These are phyloP conservation scores for Centrapalus pauciflorus DNA, from an alignment of 129 eudicot genomes.

Conservation along the genomic window DNA sequence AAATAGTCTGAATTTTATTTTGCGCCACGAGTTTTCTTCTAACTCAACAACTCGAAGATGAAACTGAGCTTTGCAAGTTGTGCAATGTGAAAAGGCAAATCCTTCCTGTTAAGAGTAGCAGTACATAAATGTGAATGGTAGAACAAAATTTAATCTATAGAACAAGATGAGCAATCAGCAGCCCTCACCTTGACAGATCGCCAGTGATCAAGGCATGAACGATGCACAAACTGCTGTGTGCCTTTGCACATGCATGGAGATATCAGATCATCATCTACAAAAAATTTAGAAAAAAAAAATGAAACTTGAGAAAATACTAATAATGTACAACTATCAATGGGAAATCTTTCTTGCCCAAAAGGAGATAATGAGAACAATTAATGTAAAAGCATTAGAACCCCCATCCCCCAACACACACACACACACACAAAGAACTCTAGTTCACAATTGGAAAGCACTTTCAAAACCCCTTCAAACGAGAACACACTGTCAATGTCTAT, in stretches of 20 bases:
- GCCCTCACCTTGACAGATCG: conserved; percentile 74
- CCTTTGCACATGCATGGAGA: conserved; percentile 99
- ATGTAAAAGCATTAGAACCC: neutral
- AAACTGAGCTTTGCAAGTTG: conserved; percentile 93
- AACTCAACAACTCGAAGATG: conserved; percentile 63
- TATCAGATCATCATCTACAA: conserved; percentile 69
- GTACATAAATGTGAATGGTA: neutral
- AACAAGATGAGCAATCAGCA: neutral
- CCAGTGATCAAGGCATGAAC: conserved; percentile 95
- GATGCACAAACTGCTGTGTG: conserved; percentile 90
- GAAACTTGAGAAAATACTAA: neutral
- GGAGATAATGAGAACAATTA: neutral
- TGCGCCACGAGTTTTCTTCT: conserved; percentile 81
- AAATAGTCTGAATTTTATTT: conserved; percentile 76
- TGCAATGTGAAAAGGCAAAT: conserved; percentile 90
- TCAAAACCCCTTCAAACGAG: neutral
- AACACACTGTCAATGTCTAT: neutral
- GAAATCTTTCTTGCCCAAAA: neutral
- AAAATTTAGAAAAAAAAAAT: neutral
- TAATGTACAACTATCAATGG: neutral
- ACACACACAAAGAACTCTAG: too few relatives aligned
- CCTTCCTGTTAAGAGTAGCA: conserved; percentile 57
- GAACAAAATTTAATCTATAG: neutral
- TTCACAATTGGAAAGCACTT: neutral
- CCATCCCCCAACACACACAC: neutral